Base-by-base conservation (phyloP, 2,329 filamentous ascomycete species). In the Hyphodiscus sp. region DNA sequence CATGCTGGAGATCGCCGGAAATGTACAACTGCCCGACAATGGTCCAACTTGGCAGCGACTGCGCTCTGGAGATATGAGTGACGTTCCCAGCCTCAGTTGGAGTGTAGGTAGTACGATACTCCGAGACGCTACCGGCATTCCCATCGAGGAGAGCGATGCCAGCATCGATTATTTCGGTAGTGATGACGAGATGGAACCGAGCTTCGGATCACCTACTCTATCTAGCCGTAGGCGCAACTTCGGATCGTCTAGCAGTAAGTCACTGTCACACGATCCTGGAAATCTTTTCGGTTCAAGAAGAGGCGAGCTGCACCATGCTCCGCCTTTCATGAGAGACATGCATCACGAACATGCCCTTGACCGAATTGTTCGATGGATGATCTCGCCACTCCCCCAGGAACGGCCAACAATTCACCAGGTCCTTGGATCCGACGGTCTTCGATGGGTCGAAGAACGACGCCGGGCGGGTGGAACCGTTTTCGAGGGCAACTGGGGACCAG, bases 401-500 rank as follows among this genome's bases (percentile, higher is more conserved):
- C 87, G 94, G 50, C 94, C 92, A 4, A 81, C 79, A 1, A 81
- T 90, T 20, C 78, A 86, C 50, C 81, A 95, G 58, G 73, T 99
- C 11, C 79, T 96, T 46, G 73, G 80, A 45, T 80, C 85, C 1
- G 82, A 85, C 47, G 89, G 90, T 20, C 79, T 96, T 50, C 80
- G 79, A 57, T 99, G 94, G 88, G 86, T 95, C 30, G 80, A 84
- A 51, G 74, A 76, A 49, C 84, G 91, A 58, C 84, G 91, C 52
- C 84, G 87, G 52, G 89, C 91, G 11, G 89, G 91, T 45, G 94
- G 94, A n/a, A 96, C 91, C 0, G 85, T 99, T 50, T 99, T 88
- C 63, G 94, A 99, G 73, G 94, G 94, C 58, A 94, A 89, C 68
- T 99, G 91, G 87, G 94, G 94, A 3, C 92, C 92, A 30, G 85